Conservation (phyloP, 2,329 filamentous ascomycete species). For the Apiospora saccharicola region DNA sequence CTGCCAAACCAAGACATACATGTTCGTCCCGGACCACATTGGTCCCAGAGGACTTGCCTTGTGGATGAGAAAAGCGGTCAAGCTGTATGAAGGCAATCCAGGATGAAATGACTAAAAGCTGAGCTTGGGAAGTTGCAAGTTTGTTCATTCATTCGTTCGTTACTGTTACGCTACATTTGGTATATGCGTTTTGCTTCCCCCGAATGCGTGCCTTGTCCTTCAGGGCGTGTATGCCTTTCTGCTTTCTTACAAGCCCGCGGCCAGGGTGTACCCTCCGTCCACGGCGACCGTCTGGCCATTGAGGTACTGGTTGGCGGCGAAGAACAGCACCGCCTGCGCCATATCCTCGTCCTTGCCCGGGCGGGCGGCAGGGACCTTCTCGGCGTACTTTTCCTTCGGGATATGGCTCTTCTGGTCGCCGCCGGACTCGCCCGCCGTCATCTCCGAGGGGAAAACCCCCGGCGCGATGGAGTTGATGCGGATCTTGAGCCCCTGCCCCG, state of each 20-base stretch:
- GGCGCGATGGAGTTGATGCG: slow-evolving; percentile 79
- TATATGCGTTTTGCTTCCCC: background rate
- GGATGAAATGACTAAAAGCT: background rate
- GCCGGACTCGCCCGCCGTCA: slow-evolving; percentile 63
- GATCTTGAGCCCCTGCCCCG: slow-evolving; percentile 64
- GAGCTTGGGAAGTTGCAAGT: background rate
- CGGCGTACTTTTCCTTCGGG: slow-evolving; percentile 62
- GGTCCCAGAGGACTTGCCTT: no score
- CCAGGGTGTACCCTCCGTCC: slow-evolving; percentile 53
- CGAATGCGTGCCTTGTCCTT: no score
- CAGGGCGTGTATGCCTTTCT: no score
- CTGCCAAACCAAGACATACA: background rate
- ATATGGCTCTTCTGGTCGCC: slow-evolving; percentile 66
- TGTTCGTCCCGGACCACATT: background rate
- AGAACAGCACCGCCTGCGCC: slow-evolving; percentile 69
- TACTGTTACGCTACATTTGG: background rate
- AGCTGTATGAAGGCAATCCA: background rate
- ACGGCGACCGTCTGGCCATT: slow-evolving; percentile 53
- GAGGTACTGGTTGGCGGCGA: slow-evolving; percentile 52
- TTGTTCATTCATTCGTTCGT: background rate
- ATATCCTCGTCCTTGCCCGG: slow-evolving; percentile 77
- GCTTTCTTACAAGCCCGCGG: slow-evolving; percentile 42
- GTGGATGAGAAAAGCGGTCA: background rate
- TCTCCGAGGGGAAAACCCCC: slow-evolving; percentile 75
- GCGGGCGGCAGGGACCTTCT: slow-evolving; percentile 68